Evolutionary conservation across 345 rosid species (phyloP).

Genomic region (Ceriops decandra): DNA sequence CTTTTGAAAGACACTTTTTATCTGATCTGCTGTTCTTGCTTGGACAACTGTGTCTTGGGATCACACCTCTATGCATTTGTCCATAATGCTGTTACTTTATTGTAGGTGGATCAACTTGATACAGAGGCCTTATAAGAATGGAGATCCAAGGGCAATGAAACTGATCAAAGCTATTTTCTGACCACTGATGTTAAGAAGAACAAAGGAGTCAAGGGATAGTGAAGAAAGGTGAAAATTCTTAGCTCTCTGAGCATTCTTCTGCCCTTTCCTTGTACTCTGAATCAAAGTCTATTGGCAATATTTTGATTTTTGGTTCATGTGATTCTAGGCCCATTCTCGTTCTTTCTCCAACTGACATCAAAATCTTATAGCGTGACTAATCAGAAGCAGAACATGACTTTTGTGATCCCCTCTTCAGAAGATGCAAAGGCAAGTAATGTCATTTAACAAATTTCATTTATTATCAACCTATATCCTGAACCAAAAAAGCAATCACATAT

Average conservation of each 20-base stretch:
- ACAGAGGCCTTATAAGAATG: slow-evolving; percentile 63
- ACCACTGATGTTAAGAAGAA: slow-evolving; percentile 68
- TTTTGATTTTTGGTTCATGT: slow-evolving; percentile 11
- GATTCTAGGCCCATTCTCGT: slow-evolving; percentile 58
- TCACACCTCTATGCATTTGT: too few species aligned
- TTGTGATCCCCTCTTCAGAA: slow-evolving; percentile 57
- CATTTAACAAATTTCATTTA: neutral
- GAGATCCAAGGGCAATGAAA: slow-evolving; percentile 55
- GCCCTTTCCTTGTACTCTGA: neutral
- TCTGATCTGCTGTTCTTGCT: neutral
- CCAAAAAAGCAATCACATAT: too few species aligned
- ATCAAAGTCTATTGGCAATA: neutral
- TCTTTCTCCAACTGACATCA: slow-evolving; percentile 62
- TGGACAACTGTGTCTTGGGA: too few species aligned
- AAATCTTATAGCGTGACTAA: slow-evolving; percentile 52
- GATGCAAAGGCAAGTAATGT: slow-evolving; percentile 47
- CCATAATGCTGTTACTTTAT: slow-evolving; percentile 7
- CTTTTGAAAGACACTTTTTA: neutral
- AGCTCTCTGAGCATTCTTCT: neutral
- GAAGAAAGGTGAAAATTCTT: slow-evolving; percentile 45
- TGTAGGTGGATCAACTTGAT: slow-evolving; percentile 64
- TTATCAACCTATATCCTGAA: neutral
- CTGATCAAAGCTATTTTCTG: slow-evolving; percentile 57
- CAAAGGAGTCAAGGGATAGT: slow-evolving; percentile 61
- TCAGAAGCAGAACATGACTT: slow-evolving; percentile 61